phyloP scores from a whole-genome alignment of 768 basidiomycete species.

The Obba rivulosa region DNA sequence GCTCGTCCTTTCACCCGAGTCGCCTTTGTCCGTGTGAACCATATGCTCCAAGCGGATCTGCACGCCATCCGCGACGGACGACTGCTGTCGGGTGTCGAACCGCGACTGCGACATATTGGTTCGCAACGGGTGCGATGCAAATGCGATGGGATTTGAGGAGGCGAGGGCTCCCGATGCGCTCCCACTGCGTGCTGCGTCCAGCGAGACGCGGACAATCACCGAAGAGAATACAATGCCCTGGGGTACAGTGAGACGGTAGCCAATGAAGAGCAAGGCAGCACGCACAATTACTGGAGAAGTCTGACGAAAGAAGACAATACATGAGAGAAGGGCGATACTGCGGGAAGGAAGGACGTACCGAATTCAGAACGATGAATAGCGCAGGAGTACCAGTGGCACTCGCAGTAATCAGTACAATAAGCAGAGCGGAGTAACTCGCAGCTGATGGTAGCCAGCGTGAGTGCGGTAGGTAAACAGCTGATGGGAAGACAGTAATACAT shows the following conservation, averaged over 20 bases:
- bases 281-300: no score
- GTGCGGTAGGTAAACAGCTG: background rate
- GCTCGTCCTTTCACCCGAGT: no score
- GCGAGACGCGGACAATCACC: slow-evolving; percentile 21
- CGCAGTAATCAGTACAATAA: slow-evolving; percentile 17
- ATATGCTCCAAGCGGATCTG: no score
- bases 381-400: slow-evolving; percentile 3
- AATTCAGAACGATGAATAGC: slow-evolving; percentile 9
- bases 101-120: no score
- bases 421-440: slow-evolving; percentile 13
- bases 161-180: no score
- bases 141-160: no score
- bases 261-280: background rate
- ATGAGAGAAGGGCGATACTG: background rate
- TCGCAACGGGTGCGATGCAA: no score
- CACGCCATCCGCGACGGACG: no score
- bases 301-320: no score
- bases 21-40: no score
- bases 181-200: background rate
- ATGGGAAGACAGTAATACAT: background rate
- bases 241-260: background rate
- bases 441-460: slow-evolving; percentile 1
- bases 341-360: slow-evolving; percentile 10
- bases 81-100: no score
- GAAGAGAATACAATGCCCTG: slow-evolving; percentile 18